Evolutionary conservation across 805 yeast species (phyloP).

Genomic region (Danielia reshetovae): DNA sequence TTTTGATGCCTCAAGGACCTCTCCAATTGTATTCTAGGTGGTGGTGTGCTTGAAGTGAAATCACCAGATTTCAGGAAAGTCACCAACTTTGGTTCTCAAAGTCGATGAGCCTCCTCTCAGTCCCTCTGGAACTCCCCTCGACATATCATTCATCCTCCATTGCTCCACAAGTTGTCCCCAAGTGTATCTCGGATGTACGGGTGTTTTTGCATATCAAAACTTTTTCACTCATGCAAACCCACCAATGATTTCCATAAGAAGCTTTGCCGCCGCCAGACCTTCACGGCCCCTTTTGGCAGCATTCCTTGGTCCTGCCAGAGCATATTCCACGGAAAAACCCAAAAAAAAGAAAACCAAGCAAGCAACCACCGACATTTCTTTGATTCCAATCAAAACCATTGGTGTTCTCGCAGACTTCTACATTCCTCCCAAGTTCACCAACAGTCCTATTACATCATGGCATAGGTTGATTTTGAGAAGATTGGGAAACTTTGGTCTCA

Average conservation of each 20-base stretch:
- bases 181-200: background rate
- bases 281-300: no score
- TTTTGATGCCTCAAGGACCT: no score
- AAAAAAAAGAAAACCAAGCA: conserved; percentile 11
- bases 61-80: no score
- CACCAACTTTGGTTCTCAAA: no score
- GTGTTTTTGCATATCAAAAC: background rate
- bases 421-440: conserved; percentile 34
- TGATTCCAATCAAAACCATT: conserved; percentile 35
- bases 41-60: no score
- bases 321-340: conserved; percentile 13
- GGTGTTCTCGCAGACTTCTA: conserved; percentile 43
- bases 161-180: no score
- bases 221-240: no score
- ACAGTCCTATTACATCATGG: conserved; percentile 30
- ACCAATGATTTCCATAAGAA: no score
- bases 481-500: conserved; percentile 62
- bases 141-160: background rate
- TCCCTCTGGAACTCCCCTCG: background rate
- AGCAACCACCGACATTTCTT: conserved; percentile 28
- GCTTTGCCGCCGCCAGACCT: no score
- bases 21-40: no score
- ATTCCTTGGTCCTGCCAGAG: no score
- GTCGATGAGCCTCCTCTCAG: no score
- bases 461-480: conserved; percentile 52